Base-by-base conservation (phyloP, 345 rosid species). In the Rhodomyrtus tomentosa region DNA sequence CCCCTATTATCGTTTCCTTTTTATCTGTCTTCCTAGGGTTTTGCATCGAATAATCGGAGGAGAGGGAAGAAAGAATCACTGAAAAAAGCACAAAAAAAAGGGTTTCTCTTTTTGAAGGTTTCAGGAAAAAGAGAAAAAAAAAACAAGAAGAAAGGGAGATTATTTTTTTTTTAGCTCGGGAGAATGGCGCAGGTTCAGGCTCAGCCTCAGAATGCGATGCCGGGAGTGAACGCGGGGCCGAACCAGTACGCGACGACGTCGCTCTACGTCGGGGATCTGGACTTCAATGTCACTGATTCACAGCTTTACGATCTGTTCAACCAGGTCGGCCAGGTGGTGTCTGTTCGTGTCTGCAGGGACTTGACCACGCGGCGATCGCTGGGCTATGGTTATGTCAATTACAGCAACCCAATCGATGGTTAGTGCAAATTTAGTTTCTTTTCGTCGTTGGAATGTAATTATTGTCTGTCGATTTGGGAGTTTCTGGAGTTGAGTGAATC, bases 191-290 rank as follows among this genome's bases (percentile, higher is more conserved):
- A 93, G 88, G 92, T 88, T 88, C 95, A 90, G 45, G 88, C 85
- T 55, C 92, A 88, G 88, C 91, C 83, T 50, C 90, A 86, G 85
- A 85, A 84, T 80, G 94, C 81, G 50, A 27, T 49, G 84, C 36
- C 38, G 82, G 72, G 87, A 88, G 83, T 84, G 72, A 84, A 85
- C 25, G 85, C 86, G 29, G 89, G 89, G 21, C 85, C 85, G 45
- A 86, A 84, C 73, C 98, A 93, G 85, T 91, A 90, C 36, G 92
- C 86, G 54, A 89, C 97, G 83, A 96, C 95, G 27, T 96, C 98
- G 86, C 96, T 96, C 50, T 96, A 95, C 80, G 98, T 96, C 14
- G 98, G 99, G 72, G 98, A 96, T 93, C 91, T 96, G 91, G 98
- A 96, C 74, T 42, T 55, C 3, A 96, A 89, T 38, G 95, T 94